Base-by-base conservation (phyloP, 75 land plant species). In the Pinus albicaulis region DNA sequence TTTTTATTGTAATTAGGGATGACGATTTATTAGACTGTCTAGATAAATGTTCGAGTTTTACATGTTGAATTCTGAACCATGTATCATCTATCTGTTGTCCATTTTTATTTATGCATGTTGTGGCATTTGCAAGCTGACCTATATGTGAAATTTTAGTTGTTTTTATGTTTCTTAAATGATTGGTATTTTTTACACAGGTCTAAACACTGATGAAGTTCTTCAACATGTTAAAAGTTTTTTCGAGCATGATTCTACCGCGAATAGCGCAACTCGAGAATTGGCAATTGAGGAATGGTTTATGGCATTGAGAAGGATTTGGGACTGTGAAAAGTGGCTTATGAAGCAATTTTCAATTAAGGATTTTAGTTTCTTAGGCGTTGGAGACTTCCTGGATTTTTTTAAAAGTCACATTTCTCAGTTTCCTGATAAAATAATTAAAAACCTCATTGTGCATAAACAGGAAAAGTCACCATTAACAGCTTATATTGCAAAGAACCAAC, bases 291-390 rank as follows among this genome's bases (percentile, higher is more conserved):
- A 75, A 22, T 57, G 41, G 57, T 55, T 79, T 14, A 13, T 38
- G 4, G 60, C 75, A 12, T 65, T 87, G 56, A 85, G 81, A 71
- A 77, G 65, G 53, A 69, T 89, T 36, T 58, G 17, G 58, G 61
- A 81, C 41, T 89, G 87, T 76, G 89, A 85, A 74, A 22, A 17
- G 57, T 87, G 87, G 89, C 64, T 92, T 12, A 44, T 57, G 20
- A 74, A 66, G 15, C 84, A 85, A 59, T 87, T 84, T 71, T 75
- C 71, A 22, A 82, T 87, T 2, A 72, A 80, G 28, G 76, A 82
- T 38, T 92, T 92, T 74, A 59, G 44, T 24, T 78, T 58, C 61
- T 81, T 92, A 68, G 91, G 91, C 25, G 62, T 82, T 78, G 93
- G 93, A 24, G 85, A 83, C 13, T 89, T 86, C 64, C 56, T 77